phyloP scores from a whole-genome alignment of 2,329 filamentous ascomycete species.

The Chaetothyriales sp. region DNA sequence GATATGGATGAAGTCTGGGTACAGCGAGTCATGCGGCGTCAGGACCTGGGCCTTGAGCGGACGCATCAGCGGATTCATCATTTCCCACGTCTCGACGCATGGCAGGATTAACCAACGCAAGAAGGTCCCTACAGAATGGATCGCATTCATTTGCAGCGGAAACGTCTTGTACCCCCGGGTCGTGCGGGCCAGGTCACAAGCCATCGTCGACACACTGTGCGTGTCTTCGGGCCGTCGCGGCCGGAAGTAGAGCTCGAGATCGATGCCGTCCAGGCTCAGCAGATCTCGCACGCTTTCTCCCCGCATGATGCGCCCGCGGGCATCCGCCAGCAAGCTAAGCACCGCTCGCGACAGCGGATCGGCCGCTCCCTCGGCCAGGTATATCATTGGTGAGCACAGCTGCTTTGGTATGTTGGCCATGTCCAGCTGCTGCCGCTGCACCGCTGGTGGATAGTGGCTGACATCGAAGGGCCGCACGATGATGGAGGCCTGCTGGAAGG shows the following conservation, averaged over 20 bases:
- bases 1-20: neutral
- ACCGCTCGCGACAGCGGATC: constrained; percentile 1
- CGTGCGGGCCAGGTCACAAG: constrained; percentile 3
- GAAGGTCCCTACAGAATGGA: constrained; percentile 1
- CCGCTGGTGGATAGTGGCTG: neutral
- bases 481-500: neutral
- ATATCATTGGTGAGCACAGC: neutral
- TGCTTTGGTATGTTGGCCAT: neutral
- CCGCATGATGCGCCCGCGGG: constrained; percentile 1
- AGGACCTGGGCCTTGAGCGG: constrained; percentile 3
- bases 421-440: constrained; percentile 2
- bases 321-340: constrained; percentile 1
- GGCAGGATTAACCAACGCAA: constrained; percentile 5
- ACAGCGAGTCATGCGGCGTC: constrained; percentile 1
- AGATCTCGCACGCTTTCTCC: neutral
- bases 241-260: constrained; percentile 3
- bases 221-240: constrained; percentile 1
- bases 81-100: constrained; percentile 2
- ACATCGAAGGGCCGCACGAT: neutral
- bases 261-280: constrained; percentile 2
- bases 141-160: neutral
- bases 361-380: neutral
- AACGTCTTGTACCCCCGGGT: neutral
- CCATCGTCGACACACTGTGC: constrained; percentile 4
- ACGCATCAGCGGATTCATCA: constrained; percentile 2